Evolutionary conservation across 2,329 filamentous ascomycete genomes (phyloP).

Genomic region (Acarospora socialis): DNA sequence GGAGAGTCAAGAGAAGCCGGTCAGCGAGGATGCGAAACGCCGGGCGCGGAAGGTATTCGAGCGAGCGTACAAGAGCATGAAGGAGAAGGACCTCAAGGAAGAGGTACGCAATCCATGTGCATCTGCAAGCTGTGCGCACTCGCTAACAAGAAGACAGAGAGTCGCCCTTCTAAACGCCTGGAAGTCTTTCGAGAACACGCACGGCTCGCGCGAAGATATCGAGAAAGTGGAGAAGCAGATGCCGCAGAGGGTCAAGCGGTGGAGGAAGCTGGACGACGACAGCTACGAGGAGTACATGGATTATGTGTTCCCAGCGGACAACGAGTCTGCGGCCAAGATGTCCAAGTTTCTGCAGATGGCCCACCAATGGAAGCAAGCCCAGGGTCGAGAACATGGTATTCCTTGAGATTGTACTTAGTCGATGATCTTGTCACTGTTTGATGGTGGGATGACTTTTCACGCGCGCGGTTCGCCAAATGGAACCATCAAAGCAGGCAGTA

Average conservation of each 20-base stretch:
- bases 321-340: slow-evolving; percentile 70
- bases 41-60: slow-evolving; percentile 74
- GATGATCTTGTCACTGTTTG: too few species aligned
- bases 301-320: slow-evolving; percentile 92
- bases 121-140: neutral
- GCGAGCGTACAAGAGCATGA: slow-evolving; percentile 73
- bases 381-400: slow-evolving; percentile 19
- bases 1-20: slow-evolving; percentile 42
- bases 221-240: slow-evolving; percentile 83
- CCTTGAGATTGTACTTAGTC: too few species aligned
- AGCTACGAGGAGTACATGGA: slow-evolving; percentile 94
- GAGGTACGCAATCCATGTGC: slow-evolving; percentile 38
- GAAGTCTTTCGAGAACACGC: slow-evolving; percentile 79
- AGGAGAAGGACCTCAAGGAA: slow-evolving; percentile 79
- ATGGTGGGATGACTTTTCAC: too few species aligned
- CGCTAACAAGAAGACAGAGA: slow-evolving; percentile 37
- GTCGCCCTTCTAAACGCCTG: slow-evolving; percentile 82
- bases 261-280: slow-evolving; percentile 81
- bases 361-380: slow-evolving; percentile 68
- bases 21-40: slow-evolving; percentile 71
- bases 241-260: slow-evolving; percentile 85
- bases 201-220: slow-evolving; percentile 61
- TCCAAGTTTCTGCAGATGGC: slow-evolving; percentile 75
- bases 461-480: too few species aligned
- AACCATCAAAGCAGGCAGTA: too few species aligned